These are phyloP conservation scores for Elsinoe fawcettii DNA, from an alignment of 2,329 filamentous ascomycete genomes.

Conservation along the genomic window DNA sequence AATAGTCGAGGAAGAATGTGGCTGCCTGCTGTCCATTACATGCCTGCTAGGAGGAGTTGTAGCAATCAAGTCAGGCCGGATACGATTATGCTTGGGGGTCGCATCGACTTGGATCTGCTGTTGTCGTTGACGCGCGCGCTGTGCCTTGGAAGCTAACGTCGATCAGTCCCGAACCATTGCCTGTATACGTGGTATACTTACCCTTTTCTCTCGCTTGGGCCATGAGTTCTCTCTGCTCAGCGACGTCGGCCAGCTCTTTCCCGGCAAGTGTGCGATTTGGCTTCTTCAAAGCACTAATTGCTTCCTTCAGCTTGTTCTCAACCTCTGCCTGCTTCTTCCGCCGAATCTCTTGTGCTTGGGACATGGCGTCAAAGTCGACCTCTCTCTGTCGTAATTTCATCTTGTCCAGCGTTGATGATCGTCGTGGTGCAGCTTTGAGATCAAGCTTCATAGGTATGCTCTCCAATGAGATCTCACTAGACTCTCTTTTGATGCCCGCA, in stretches of 20 bases:
- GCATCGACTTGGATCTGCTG: conserved; percentile 33
- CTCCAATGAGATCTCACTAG: conserved; percentile 52
- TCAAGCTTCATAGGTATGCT: conserved; percentile 34
- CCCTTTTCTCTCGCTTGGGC: conserved; percentile 25
- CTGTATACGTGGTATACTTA: conserved; percentile 19
- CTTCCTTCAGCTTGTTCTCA: conserved; percentile 63
- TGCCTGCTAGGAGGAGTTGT: conserved; percentile 24
- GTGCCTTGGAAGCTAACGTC: conserved; percentile 28
- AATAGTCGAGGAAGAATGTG: conserved; percentile 21
- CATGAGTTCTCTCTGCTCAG: conserved; percentile 48
- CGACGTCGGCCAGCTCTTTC: conserved; percentile 58
- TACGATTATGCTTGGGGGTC: conserved; percentile 33
- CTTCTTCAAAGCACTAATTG: conserved; percentile 65
- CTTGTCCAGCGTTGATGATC: conserved; percentile 31
- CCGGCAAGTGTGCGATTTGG: conserved; percentile 66
- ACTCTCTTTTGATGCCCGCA: conserved; percentile 59
- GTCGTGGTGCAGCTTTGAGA: conserved; percentile 26
- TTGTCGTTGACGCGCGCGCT: conserved; percentile 9
- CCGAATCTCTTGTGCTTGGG: conserved; percentile 48
- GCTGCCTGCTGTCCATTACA: conserved; percentile 24
- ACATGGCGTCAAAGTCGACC: conserved; percentile 47
- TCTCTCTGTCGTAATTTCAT: conserved; percentile 36
- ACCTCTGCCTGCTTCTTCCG: conserved; percentile 58
- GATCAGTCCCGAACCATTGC: conserved; percentile 25
- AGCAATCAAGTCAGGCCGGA: conserved; percentile 28